Conservation (phyloP, 345 rosid species). For the Noccaea bulbosa region DNA sequence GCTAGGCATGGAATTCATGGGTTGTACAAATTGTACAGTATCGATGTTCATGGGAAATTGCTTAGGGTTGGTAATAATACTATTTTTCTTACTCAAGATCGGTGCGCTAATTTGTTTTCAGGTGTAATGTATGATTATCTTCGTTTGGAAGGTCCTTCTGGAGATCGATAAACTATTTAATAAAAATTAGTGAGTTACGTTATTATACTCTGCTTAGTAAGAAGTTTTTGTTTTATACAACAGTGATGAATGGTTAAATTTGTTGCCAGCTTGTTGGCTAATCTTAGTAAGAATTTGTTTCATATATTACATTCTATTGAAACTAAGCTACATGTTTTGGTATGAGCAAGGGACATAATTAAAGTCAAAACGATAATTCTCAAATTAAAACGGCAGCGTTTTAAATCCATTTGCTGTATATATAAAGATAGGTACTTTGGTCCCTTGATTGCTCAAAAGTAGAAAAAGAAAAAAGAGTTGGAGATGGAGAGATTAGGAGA, state of each 20-base stretch:
- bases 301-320: not conserved
- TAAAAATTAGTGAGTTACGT: not conserved
- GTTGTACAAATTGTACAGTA: slow-evolving; percentile 53
- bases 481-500: slow-evolving; percentile 36
- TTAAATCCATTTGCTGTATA: not conserved
- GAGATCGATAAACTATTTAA: not conserved
- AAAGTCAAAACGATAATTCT: slow-evolving; percentile 21
- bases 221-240: not conserved
- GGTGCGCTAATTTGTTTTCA: slow-evolving; percentile 36
- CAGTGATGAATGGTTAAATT: not conserved
- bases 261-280: not conserved
- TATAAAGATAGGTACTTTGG: not conserved
- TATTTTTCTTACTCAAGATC: slow-evolving; percentile 68
- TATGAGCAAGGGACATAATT: not conserved
- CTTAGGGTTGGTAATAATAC: slow-evolving; percentile 54
- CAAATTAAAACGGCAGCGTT: slow-evolving; percentile 27
- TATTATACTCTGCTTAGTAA: not conserved
- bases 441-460: not conserved
- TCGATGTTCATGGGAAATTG: slow-evolving; percentile 42
- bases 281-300: not conserved
- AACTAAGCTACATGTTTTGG: slow-evolving; percentile 1
- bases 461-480: slow-evolving; percentile 14
- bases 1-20: slow-evolving; percentile 50
- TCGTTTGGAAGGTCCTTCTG: slow-evolving; percentile 68
- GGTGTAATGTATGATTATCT: slow-evolving; percentile 88